Conservation (phyloP, 163 green algal genomes). For the Volvox carteri region DNA sequence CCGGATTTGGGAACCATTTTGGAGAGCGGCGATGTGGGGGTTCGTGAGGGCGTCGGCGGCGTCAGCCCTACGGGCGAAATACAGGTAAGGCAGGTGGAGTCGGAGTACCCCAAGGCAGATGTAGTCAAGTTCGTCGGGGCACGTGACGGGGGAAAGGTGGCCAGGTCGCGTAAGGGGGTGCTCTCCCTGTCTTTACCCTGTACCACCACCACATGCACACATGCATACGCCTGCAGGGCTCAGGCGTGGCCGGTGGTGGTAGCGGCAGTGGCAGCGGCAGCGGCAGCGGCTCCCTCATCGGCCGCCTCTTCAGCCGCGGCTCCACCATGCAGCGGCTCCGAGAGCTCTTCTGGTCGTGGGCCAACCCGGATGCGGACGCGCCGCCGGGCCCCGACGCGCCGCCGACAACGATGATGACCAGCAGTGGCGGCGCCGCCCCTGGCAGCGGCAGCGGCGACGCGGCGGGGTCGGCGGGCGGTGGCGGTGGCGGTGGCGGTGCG, state of each 20-base stretch:
- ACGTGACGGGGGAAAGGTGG: no score
- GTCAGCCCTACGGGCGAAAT: no score
- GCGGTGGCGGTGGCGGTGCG: neutral
- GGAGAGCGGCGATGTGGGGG: neutral
- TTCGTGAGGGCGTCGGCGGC: no score
- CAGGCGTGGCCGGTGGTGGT: neutral
- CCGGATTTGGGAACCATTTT: neutral
- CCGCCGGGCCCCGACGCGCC: neutral
- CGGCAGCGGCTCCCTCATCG: slow-evolving; percentile 13
- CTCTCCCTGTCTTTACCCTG: no score
- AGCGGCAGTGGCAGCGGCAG: neutral
- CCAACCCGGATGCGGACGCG: neutral
- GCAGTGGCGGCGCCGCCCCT: neutral
- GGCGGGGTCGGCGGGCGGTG: neutral
- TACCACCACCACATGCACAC: no score
- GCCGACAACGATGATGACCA: neutral
- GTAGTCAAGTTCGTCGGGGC: no score
- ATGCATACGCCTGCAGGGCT: no score
- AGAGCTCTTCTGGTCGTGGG: slow-evolving; percentile 25
- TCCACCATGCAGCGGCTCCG: slow-evolving; percentile 27
- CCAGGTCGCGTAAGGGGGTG: no score
- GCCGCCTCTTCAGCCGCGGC: slow-evolving; percentile 8
- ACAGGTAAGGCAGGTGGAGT: no score
- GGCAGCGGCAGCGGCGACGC: neutral
- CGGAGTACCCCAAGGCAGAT: no score